Evolutionary conservation across 768 basidiomycete genomes (phyloP), one percentile per base, ranked within the genome.

Genomic region (Leccinum obscurum): DNA sequence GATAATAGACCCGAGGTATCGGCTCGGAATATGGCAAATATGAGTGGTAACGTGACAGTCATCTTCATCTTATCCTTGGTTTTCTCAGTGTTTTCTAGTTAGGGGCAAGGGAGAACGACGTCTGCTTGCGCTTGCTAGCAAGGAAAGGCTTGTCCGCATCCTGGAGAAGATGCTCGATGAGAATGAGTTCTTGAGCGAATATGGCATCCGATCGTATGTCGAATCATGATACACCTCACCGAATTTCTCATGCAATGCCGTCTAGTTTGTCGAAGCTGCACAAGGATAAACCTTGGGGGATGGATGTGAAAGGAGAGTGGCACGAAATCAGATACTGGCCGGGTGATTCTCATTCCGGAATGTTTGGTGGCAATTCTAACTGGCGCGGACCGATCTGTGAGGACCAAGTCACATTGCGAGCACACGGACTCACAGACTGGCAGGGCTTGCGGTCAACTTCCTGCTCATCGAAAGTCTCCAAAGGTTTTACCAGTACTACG

Each of bases 361-460:
- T 99, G 96, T 96, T 97, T 74, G 94, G 95, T 55, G 93, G 93
- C n/a, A 95, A 95, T 70, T 95, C 93, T n/a, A 95, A 95, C 65
- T 96, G 93, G 93, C 80, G 94, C 72, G 94, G 94, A n/a, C 90
- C 90, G 4, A 90, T 92, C 59, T 92, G 90, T 90, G 65, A 76
- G 85, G 62, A 52, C 9, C 46, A 37, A 1, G 15, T 48, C 9
- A 11, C 4, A 35, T n/a, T 9, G 35, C 17, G 2, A 11, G 28
- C 5, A 24, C 48, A 24, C 60, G 22, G 10, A 57, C 63, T 60
- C 59, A 59, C 41, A 3, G 30, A 24, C 15, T 28, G 10, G 34
- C 3, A 28, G 93, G 96, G 97, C 85, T 98, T 46, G 95, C 97
- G 9, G 92, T 93, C 56, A 98, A 96, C 75, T 97, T 97, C 79